phyloP scores from a whole-genome alignment of 495 filamentous ascomycete species.

The Thermochaetoides thermophila region DNA sequence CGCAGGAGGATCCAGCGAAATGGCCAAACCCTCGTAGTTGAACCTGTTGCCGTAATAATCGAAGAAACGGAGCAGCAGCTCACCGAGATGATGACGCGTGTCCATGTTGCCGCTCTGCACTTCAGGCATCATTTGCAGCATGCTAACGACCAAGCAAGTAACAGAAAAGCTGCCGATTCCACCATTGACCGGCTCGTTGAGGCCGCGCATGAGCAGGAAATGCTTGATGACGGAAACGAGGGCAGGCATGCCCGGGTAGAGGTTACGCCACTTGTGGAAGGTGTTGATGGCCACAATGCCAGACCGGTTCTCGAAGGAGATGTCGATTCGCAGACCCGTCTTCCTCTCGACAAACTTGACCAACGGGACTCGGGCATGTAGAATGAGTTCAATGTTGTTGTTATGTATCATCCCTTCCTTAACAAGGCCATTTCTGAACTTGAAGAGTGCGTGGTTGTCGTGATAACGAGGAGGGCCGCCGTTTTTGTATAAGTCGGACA shows the following conservation, averaged over 20 bases:
- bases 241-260: slow-evolving; percentile 70
- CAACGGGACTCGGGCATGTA: slow-evolving; percentile 74
- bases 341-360: slow-evolving; percentile 68
- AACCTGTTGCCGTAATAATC: slow-evolving; percentile 76
- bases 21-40: slow-evolving; percentile 47
- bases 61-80: slow-evolving; percentile 71
- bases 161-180: slow-evolving; percentile 92
- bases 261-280: slow-evolving; percentile 59
- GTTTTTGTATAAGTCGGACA: slow-evolving; percentile 46
- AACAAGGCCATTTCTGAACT: slow-evolving; percentile 37
- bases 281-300: slow-evolving; percentile 66
- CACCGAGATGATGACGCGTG: slow-evolving; percentile 52
- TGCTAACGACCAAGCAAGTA: slow-evolving; percentile 79
- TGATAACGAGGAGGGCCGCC: slow-evolving; percentile 22
- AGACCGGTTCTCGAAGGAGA: slow-evolving; percentile 85
- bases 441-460: slow-evolving; percentile 22
- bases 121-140: slow-evolving; percentile 64
- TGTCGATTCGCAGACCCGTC: slow-evolving; percentile 66
- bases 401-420: slow-evolving; percentile 31
- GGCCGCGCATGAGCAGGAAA: slow-evolving; percentile 68
- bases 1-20: slow-evolving; percentile 56
- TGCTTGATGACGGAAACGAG: slow-evolving; percentile 83
- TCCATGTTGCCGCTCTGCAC: slow-evolving; percentile 40
- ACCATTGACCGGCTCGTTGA: slow-evolving; percentile 81
- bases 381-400: slow-evolving; percentile 46